These are phyloP conservation scores for Immersiella caudata DNA, from an alignment of 495 filamentous ascomycete species.

Conservation along the genomic window DNA sequence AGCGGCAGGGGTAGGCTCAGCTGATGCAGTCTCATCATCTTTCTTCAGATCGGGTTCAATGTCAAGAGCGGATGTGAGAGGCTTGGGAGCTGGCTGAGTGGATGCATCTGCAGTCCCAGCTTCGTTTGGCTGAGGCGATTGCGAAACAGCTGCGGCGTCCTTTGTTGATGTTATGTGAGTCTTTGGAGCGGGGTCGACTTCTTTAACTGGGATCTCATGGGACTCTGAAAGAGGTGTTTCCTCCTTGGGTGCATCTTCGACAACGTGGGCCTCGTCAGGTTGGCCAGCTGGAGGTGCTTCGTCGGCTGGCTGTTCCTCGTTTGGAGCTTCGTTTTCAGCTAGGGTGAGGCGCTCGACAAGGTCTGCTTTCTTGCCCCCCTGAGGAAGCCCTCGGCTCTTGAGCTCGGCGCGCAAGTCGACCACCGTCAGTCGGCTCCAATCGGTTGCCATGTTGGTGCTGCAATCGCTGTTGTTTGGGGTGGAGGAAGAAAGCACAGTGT, in stretches of 20 bases:
- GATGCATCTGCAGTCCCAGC: constrained; percentile 5
- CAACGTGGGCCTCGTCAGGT: not conserved
- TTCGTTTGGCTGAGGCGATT: constrained; percentile 13
- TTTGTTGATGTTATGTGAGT: not conserved
- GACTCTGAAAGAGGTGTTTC: not conserved
- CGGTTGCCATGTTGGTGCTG: constrained; percentile 50
- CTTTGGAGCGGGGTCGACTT: not conserved
- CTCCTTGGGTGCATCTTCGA: not conserved
- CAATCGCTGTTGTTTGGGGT: constrained; percentile 1
- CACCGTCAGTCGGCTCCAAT: constrained; percentile 62
- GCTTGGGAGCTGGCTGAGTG: not conserved
- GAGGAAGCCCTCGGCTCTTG: constrained; percentile 57
- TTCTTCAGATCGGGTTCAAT: not conserved
- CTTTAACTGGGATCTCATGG: not conserved
- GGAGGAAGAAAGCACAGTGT: not conserved
- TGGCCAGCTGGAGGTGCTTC: not conserved
- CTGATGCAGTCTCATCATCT: constrained; percentile 11
- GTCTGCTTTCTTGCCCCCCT: constrained; percentile 59
- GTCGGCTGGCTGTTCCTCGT: constrained; percentile 23
- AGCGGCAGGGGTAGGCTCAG: constrained; percentile 13
- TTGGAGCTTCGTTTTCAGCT: constrained; percentile 5
- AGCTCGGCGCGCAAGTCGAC: constrained; percentile 61
- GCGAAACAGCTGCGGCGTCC: not conserved
- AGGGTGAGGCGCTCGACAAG: constrained; percentile 55
- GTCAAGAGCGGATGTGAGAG: not conserved